Evolutionary conservation across 1,284 basidiomycete genomes (phyloP), one percentile per base, ranked within the genome.

Genomic region (Cryptococcus jaspeensis): DNA sequence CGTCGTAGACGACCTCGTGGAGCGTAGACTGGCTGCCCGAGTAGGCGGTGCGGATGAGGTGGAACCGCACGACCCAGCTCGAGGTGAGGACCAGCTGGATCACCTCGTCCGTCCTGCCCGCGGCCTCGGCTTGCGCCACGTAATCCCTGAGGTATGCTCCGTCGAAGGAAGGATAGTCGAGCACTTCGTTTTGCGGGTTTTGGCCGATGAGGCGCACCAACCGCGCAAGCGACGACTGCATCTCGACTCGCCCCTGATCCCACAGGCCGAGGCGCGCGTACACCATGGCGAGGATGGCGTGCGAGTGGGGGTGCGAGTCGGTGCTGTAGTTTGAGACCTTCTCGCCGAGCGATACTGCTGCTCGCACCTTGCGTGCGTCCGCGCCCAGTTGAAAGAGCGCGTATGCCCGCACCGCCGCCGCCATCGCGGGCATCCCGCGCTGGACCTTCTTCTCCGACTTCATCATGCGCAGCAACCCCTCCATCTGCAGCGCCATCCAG

Each of bases 401-500:
- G 36, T 55, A 55, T 6, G 49, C 50, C 54, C 55, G 45, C 22
- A 63, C 42, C 5, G 61, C 32, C 18, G 38, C 20, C 5, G 42
- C 45, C 6, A 58, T 18, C 9, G 20, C 36, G 2, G 36, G 52
- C 7, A 48, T 8, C 16, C 43, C 39, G 28, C 46, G 52, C 28
- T 58, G 56, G 11, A 23, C 16, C 1, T 37, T 40, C 18, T 28
- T 39, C 3, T 44, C 18, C 16, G 39, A 36, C 18, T 47, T n/a
- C n/a, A 48, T 13, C 5, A 28, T 13, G 25, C 52, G 52, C 36
- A 50, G 18, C 13, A 42, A 42, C 35, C 23, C 32, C 22, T 46
- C 47, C 42, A 57, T 36, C 37, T 50, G 49, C 6, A 36, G 35
- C 13, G 32, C 32, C 32, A 63, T 35, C 61, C 61, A 63, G 6